phyloP scores from a whole-genome alignment of 2,329 filamentous ascomycete species.

The Plectosphaerella plurivora region DNA sequence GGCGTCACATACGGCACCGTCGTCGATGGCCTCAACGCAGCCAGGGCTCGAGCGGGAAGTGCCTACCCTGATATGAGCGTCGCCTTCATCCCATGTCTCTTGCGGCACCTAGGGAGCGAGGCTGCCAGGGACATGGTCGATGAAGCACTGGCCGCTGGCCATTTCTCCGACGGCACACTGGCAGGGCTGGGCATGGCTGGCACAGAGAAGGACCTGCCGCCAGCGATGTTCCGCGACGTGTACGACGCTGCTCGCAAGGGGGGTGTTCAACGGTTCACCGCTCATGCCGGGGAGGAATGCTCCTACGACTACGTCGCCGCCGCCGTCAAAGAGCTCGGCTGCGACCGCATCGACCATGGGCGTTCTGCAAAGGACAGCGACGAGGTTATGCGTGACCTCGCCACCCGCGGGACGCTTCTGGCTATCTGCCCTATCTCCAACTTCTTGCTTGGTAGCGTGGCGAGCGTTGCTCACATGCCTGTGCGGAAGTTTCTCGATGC shows the following conservation, averaged over 20 bases:
- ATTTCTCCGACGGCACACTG: slow-evolving; percentile 34
- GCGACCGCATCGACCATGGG: slow-evolving; percentile 71
- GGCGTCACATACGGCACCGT: slow-evolving; percentile 60
- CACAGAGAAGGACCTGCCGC: slow-evolving; percentile 50
- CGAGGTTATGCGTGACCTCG: slow-evolving; percentile 54
- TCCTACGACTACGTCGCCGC: slow-evolving; percentile 61
- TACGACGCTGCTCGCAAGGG: slow-evolving; percentile 46
- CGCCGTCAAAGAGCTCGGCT: slow-evolving; percentile 60
- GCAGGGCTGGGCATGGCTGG: slow-evolving; percentile 63
- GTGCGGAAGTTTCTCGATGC: slow-evolving; percentile 59
- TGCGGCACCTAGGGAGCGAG: too few species aligned
- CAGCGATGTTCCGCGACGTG: slow-evolving; percentile 50
- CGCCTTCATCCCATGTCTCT: too few species aligned
- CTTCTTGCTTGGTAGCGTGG: slow-evolving; percentile 24
- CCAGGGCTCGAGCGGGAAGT: slow-evolving; percentile 49
- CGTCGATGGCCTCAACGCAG: slow-evolving; percentile 56
- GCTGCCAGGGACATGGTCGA: too few species aligned
- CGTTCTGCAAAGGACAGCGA: slow-evolving; percentile 59
- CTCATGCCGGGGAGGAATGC: slow-evolving; percentile 74
- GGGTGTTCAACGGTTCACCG: slow-evolving; percentile 57
- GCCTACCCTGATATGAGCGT: slow-evolving; percentile 4
- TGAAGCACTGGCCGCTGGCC: too few species aligned
- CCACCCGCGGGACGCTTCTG: slow-evolving; percentile 46
- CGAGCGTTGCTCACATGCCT: slow-evolving; percentile 33
- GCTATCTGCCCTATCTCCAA: slow-evolving; percentile 10